phyloP scores from a whole-genome alignment of 495 filamentous ascomycete species.

The Margaritispora aquatica region DNA sequence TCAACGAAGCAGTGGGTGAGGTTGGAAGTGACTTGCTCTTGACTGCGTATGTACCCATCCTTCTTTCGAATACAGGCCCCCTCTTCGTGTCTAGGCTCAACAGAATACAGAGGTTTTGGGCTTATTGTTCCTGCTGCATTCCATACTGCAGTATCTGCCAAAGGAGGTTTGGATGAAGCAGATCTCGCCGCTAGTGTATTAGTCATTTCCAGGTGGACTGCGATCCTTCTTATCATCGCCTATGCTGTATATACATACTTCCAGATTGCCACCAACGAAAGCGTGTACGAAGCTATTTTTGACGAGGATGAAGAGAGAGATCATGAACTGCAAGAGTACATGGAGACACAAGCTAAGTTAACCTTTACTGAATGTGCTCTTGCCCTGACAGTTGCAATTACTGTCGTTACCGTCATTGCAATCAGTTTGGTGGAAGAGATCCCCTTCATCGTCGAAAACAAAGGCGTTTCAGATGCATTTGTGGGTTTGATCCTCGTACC shows the following conservation, averaged over 20 bases:
- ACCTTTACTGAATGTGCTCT: conserved; percentile 71
- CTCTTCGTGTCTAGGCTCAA: not conserved
- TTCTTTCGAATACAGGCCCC: too few species aligned
- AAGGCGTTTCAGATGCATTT: conserved; percentile 67
- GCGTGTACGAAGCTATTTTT: conserved; percentile 66
- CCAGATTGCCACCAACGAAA: conserved; percentile 77
- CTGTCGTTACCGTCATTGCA: conserved; percentile 73
- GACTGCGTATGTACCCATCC: conserved; percentile 51
- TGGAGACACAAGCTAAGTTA: conserved; percentile 54
- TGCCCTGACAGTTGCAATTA: conserved; percentile 58
- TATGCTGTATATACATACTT: conserved; percentile 76
- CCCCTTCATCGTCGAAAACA: conserved; percentile 53
- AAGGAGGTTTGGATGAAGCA: conserved; percentile 21
- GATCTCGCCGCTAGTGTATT: conserved; percentile 45
- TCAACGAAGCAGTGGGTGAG: conserved; percentile 73
- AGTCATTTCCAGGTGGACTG: conserved; percentile 66
- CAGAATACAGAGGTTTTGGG: conserved; percentile 52
- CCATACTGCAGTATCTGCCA: conserved; percentile 48
- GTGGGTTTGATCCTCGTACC: conserved; percentile 76
- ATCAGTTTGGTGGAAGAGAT: conserved; percentile 80
- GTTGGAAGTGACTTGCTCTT: conserved; percentile 74
- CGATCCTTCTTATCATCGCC: conserved; percentile 72
- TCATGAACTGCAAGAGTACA: conserved; percentile 39
- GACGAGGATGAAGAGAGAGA: conserved; percentile 66
- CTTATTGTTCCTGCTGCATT: conserved; percentile 81